These are phyloP conservation scores for Angophora floribunda DNA, from an alignment of 345 rosid genomes.

Conservation along the genomic window DNA sequence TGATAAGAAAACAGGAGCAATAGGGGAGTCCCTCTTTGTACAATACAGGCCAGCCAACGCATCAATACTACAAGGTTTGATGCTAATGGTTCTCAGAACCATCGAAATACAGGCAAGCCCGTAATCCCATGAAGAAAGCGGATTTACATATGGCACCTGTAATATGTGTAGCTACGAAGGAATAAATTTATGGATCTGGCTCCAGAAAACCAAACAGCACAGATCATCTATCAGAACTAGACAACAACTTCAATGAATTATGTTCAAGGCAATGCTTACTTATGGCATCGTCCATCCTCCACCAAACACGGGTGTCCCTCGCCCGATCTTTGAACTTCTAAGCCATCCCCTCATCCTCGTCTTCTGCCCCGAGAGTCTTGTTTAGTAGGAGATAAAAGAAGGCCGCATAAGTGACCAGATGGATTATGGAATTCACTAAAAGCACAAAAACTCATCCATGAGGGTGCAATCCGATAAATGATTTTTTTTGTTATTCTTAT, in stretches of 20 bases:
- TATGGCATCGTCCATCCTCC: slow-evolving; percentile 4
- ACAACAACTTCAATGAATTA: slow-evolving; percentile 39
- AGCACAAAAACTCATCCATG: background rate
- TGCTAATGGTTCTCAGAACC: slow-evolving; percentile 69
- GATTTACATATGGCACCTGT: no score
- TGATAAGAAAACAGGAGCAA: background rate
- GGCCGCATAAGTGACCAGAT: slow-evolving; percentile 51
- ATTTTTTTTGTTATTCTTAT: no score
- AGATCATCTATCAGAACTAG: background rate
- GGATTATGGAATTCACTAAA: background rate
- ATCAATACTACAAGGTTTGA: slow-evolving; percentile 36
- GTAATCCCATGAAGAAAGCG: no score
- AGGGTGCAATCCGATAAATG: background rate
- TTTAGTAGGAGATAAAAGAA: slow-evolving; percentile 33
- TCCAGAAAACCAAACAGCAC: background rate
- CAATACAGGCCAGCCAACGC: slow-evolving; percentile 57
- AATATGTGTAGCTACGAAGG: no score
- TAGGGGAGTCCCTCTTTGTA: slow-evolving; percentile 53
- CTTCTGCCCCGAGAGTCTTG: slow-evolving; percentile 45
- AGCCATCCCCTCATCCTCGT: slow-evolving; percentile 10
- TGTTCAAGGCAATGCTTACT: slow-evolving; percentile 21
- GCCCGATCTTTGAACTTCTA: background rate
- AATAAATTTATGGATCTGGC: no score
- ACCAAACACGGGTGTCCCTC: slow-evolving; percentile 1
- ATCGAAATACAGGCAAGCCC: no score